Evolutionary conservation across 2,329 filamentous ascomycete species (phyloP), one percentile per base, ranked within the genome.

Genomic region (Fonsecaea multimorphosa): DNA sequence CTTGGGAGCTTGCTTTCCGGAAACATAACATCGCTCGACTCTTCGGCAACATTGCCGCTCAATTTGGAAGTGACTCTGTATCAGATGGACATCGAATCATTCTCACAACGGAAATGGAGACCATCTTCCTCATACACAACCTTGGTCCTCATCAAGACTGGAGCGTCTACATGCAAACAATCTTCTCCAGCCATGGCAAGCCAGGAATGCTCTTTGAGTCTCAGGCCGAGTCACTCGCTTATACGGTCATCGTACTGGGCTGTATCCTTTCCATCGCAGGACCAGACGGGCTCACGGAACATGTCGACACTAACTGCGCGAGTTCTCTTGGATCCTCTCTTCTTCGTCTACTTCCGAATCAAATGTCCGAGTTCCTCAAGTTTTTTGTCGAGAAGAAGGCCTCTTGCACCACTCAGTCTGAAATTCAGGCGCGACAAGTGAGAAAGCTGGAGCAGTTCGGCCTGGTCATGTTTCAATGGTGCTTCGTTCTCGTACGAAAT

Each of bases 301-400:
- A 31, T 19, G 5, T 24, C 44, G 46, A 52, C 22, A n/a, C 3
- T 16, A 34, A 38, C 14, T 36, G 24, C 22, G 24, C 31, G 14
- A 34, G 12, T 19, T 44, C 57, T 53, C 29, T 62, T n/a, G 29
- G 29, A 5, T 40, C 14, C 19, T 53, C 58, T 22, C 61, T 54
- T 40, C 36, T 63, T 24, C 34, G 46, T n/a, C 29, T 52, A n/a
- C 53, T 69, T 31, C 54, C 62, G 9, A 52, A 5, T n/a, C 57
- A 60, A 24, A n/a, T 67, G 11, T 63, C 63, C 27, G 62, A 57
- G 2, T 69, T 67, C 46, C 57, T 69, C 44, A 63, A 60, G 12
- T 49, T 57, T 27, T 67, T 59, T 58, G 19, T 62, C 4, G 46
- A 67, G 40, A 52, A 63, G 16, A 63, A 61, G 22, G 29, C 44